These are phyloP conservation scores for Fusarium verrucosum DNA, from an alignment of 2,329 filamentous ascomycete genomes.

Conservation along the genomic window DNA sequence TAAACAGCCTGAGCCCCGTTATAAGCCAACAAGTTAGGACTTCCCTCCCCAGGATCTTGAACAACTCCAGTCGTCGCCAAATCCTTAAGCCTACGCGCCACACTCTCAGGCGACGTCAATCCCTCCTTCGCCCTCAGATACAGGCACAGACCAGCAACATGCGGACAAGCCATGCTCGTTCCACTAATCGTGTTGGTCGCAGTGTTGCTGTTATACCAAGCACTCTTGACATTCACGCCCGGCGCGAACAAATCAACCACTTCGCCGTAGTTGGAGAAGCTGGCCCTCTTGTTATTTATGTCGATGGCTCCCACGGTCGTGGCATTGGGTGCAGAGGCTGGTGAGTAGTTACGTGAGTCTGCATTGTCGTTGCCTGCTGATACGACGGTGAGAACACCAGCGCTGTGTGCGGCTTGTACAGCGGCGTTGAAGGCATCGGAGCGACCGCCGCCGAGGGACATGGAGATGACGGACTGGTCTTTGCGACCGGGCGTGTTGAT, in stretches of 20 bases:
- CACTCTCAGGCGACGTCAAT: slow-evolving; percentile 54
- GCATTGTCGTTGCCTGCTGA: slow-evolving; percentile 63
- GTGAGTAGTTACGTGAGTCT: slow-evolving; percentile 55
- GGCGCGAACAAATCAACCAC: slow-evolving; percentile 62
- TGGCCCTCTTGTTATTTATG: slow-evolving; percentile 49
- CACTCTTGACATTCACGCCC: slow-evolving; percentile 56
- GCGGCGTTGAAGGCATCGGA: slow-evolving; percentile 61
- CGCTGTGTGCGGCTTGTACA: slow-evolving; percentile 55
- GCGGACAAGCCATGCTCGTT: slow-evolving; percentile 70
- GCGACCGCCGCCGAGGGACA: slow-evolving; percentile 62
- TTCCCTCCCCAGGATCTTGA: slow-evolving; percentile 47
- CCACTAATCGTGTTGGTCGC: slow-evolving; percentile 62
- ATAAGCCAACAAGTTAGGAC: slow-evolving; percentile 58
- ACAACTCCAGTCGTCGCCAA: slow-evolving; percentile 54
- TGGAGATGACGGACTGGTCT: slow-evolving; percentile 60
- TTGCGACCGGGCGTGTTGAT: slow-evolving; percentile 50
- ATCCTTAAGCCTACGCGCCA: slow-evolving; percentile 54
- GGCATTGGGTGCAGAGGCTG: slow-evolving; percentile 58
- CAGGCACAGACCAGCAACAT: slow-evolving; percentile 67
- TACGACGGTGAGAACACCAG: slow-evolving; percentile 62
- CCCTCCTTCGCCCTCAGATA: slow-evolving; percentile 54
- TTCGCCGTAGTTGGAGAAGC: slow-evolving; percentile 61
- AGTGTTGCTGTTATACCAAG: slow-evolving; percentile 55
- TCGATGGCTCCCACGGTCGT: slow-evolving; percentile 64
- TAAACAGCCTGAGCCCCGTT: slow-evolving; percentile 51